Base-by-base conservation (phyloP, 1,284 basidiomycete species). In the Ceratobasidium sp. region DNA sequence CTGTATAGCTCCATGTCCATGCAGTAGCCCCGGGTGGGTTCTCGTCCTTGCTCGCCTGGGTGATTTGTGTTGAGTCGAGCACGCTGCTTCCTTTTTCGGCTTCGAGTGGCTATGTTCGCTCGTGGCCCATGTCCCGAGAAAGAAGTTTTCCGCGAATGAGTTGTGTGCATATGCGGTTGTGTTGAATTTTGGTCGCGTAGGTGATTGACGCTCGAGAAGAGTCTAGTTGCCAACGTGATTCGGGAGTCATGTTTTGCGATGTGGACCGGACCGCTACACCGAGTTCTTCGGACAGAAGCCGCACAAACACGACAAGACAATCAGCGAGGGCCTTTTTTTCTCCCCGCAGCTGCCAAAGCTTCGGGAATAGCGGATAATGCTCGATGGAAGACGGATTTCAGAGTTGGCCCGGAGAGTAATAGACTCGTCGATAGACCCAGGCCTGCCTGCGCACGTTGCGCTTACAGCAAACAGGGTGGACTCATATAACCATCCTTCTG, bases 191-290 rank as follows among this genome's bases (percentile, higher is more conserved):
- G 11, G 62, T 64, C 46, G 46, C 11, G 25, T 25, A 30, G 62
- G 60, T 12, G 49, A 64, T 51, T 64, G 46, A 21, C 62, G 62
- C 62, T 51, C 62, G 33, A 53, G 62, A 64, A 64, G 44, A 21
- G 16, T 36, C 2, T 16, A 42, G 58, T 60, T 21, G 38, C 36
- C 25, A 56, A n/a, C 30, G 53, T 56, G 53, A 56, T 56, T 56
- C 30, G 23, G 16, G 53, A 56, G 53, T 56, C 53, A 56, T 25
- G n/a, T n/a, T 42, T 12, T 25, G 30, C n/a, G 30, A 33, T 33
- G 16, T 11, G 16, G 36, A 30, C 16, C 30, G 14, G 53, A 3
- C 49, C 12, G 49, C n/a, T 42, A 9, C 25, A 25, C 33, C 58
- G 33, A 60, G 3, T 14, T 25, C 23, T 23, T 60, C 58, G 36